Percentiles rank a stretch among this genome's conserved stretches.
phyloP scores from a whole-genome alignment of 2,329 filamentous ascomycete species.

The Aquanectria penicillioides region DNA sequence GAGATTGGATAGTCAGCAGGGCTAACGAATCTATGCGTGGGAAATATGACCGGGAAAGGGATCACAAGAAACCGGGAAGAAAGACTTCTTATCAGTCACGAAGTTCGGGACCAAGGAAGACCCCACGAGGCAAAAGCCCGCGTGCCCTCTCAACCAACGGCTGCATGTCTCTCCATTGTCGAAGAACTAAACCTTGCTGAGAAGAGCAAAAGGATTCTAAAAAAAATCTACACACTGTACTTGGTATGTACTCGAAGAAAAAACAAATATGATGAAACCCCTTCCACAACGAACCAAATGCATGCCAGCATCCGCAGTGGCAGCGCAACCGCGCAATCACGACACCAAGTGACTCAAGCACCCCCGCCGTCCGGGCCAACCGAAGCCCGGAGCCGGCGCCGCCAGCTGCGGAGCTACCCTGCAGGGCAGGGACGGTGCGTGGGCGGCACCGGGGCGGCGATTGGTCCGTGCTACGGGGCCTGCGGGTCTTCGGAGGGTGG shows the following conservation, averaged over 20 bases:
- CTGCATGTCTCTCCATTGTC: too few relatives aligned
- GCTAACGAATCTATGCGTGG: not conserved
- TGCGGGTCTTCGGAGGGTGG: conserved; percentile 1
- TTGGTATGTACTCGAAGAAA: not conserved
- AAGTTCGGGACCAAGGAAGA: not conserved
- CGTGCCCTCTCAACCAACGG: not conserved
- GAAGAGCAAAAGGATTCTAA: not conserved
- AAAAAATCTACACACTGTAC: not conserved
- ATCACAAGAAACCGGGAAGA: not conserved
- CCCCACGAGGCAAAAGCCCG: conserved; percentile 13
- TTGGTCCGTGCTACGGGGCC: conserved; percentile 30
- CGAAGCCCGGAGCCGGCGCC: conserved; percentile 34
- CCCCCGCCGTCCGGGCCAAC: conserved; percentile 7
- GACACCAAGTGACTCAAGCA: conserved; percentile 7
- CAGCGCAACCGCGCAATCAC: not conserved
- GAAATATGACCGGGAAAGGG: not conserved
- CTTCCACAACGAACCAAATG: not conserved
- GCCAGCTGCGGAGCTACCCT: conserved; percentile 32
- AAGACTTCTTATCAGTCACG: not conserved
- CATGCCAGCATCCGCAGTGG: not conserved
- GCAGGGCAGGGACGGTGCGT: too few relatives aligned
- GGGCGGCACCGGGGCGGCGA: conserved; percentile 31
- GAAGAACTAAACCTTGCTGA: not conserved
- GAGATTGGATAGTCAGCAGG: not conserved
- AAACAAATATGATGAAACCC: not conserved